Conservation (phyloP, 345 rosid species). For the Clarkia xantiana region DNA sequence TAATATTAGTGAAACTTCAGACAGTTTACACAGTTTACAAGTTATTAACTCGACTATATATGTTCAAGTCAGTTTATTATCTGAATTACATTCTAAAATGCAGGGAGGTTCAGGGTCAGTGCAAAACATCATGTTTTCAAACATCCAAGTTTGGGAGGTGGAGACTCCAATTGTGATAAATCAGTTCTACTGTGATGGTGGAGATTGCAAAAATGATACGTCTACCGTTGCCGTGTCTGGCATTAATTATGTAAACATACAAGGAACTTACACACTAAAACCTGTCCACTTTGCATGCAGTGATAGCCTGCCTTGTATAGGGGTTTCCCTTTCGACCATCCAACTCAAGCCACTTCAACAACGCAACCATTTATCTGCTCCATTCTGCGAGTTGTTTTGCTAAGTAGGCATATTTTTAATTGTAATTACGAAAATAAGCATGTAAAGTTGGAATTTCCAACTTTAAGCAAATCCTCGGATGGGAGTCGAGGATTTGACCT, state of each 20-base stretch:
- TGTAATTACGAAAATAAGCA: no score
- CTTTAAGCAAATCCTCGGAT: no score
- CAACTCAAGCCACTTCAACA: constrained; percentile 36
- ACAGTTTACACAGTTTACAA: constrained; percentile 2
- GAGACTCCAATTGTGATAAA: constrained; percentile 65
- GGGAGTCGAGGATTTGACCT: no score
- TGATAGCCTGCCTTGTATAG: constrained; percentile 63
- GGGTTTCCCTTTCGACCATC: constrained; percentile 40
- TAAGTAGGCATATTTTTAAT: no score
- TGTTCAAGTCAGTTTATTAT: no score
- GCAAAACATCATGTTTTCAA: constrained; percentile 66
- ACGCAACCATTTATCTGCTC: constrained; percentile 17
- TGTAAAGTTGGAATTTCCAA: no score
- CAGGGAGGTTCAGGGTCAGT: constrained; percentile 92
- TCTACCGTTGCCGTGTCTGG: constrained; percentile 68
- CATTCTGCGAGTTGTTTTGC: no score
- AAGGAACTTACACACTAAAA: constrained; percentile 59
- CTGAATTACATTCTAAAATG: constrained; percentile 5
- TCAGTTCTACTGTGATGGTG: constrained; percentile 63
- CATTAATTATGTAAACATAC: constrained; percentile 50
- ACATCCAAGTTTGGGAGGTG: constrained; percentile 66
- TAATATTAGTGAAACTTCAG: no score
- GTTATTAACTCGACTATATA: background rate
- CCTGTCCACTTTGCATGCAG: constrained; percentile 77
- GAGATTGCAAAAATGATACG: constrained; percentile 45